Evolutionary conservation across 345 rosid species (phyloP).

Genomic region (Acer negundo): DNA sequence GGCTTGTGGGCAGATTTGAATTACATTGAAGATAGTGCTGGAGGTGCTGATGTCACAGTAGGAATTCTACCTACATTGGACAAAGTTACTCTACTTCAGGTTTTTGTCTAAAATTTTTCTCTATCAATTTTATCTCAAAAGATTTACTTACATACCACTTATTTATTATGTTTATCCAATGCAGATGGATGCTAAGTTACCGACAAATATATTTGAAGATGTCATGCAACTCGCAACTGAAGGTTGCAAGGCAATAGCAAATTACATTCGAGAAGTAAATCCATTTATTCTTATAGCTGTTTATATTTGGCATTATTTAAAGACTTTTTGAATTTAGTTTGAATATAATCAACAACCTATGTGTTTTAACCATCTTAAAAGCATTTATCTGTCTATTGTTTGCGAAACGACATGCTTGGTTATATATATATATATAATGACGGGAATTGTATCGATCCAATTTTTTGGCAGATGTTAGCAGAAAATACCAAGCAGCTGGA

Average conservation of each 20-base stretch:
- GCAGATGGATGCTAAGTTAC: slow-evolving; percentile 93
- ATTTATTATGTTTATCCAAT: slow-evolving; percentile 4
- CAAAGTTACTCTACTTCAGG: slow-evolving; percentile 98
- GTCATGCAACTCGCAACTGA: slow-evolving; percentile 82
- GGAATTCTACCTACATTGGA: slow-evolving; percentile 82
- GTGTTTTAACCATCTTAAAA: background rate
- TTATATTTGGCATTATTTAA: background rate
- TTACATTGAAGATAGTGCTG: slow-evolving; percentile 94
- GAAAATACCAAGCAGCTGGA: slow-evolving; percentile 87
- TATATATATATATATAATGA: background rate
- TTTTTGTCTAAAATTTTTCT: slow-evolving; percentile 24
- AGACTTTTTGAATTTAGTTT: background rate
- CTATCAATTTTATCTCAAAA: slow-evolving; percentile 1
- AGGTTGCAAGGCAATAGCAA: slow-evolving; percentile 91
- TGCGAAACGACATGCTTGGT: background rate
- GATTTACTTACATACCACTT: background rate
- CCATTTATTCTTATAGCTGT: background rate
- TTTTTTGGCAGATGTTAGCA: slow-evolving; percentile 52
- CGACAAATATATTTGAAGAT: slow-evolving; percentile 74
- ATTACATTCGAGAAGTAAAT: slow-evolving; percentile 66
- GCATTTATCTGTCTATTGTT: background rate
- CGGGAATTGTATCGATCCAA: background rate
- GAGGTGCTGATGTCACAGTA: slow-evolving; percentile 94
- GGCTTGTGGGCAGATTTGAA: slow-evolving; percentile 59
- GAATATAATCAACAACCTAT: background rate